phyloP scores from a whole-genome alignment of 257 asterid species.

The Misopates orontium region DNA sequence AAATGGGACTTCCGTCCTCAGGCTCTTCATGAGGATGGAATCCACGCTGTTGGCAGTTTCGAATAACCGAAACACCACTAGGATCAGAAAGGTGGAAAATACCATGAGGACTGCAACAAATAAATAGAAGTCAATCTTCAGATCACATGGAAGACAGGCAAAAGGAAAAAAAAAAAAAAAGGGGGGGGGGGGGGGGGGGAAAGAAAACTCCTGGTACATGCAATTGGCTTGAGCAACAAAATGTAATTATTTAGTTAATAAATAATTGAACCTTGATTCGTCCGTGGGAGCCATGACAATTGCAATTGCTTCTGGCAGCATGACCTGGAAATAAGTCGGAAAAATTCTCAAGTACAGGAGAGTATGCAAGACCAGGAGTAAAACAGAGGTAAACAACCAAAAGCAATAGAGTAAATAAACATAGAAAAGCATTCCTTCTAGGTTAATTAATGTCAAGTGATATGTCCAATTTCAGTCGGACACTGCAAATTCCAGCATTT shows the following conservation, averaged over 20 bases:
- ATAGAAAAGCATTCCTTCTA: background rate
- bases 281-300: constrained; percentile 98
- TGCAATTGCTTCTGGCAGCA: constrained; percentile 95
- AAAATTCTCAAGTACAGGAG: background rate
- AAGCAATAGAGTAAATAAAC: background rate
- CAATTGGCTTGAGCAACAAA: background rate
- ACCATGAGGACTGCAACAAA: constrained; percentile 78
- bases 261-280: constrained; percentile 39
- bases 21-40: constrained; percentile 97
- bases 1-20: constrained; percentile 85
- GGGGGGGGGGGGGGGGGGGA: too few relatives aligned
- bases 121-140: background rate
- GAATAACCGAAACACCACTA: constrained; percentile 71
- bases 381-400: background rate
- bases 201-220: background rate
- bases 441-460: background rate
- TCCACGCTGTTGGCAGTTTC: constrained; percentile 81
- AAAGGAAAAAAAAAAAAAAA: too few relatives aligned
- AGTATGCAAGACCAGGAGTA: constrained; percentile 3
- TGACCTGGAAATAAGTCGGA: constrained; percentile 54
- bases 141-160: background rate
- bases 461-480: background rate
- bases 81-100: constrained; percentile 97
- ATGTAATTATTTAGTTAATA: background rate
- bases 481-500: background rate